Evolutionary conservation across 1,139 yeast species (phyloP).

Genomic region (Hyphopichia buzzinii): DNA sequence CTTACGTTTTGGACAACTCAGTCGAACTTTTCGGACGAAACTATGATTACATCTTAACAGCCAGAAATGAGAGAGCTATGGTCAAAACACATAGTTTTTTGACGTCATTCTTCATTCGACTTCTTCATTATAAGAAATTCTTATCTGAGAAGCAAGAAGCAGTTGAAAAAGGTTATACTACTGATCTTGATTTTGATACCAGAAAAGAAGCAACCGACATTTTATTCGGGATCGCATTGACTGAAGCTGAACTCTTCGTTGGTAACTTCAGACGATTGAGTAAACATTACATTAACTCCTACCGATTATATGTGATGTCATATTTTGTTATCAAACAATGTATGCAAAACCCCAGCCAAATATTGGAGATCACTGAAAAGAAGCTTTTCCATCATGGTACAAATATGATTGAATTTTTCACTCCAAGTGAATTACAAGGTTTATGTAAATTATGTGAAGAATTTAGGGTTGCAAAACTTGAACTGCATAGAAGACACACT

Average conservation of each 20-base stretch:
- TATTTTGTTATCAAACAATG: constrained; percentile 44
- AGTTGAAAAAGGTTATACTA: constrained; percentile 4
- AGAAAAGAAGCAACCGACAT: constrained; percentile 36
- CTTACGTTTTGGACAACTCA: constrained; percentile 44
- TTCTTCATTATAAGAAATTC: constrained; percentile 37
- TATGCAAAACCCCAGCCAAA: constrained; percentile 40
- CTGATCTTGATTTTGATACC: constrained; percentile 19
- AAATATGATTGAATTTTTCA: constrained; percentile 40
- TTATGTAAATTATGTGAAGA: constrained; percentile 42
- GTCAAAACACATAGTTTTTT: constrained; percentile 43
- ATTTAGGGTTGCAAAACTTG: constrained; percentile 39
- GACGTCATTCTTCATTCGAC: constrained; percentile 40
- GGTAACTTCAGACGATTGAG: constrained; percentile 44
- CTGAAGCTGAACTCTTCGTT: constrained; percentile 46
- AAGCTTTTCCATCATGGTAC: constrained; percentile 37
- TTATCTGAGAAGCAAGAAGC: constrained; percentile 1
- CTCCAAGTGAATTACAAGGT: constrained; percentile 35
- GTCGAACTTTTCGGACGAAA: constrained; percentile 43
- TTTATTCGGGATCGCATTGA: constrained; percentile 33
- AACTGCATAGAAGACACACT: constrained; percentile 13
- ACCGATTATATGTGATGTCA: constrained; percentile 42
- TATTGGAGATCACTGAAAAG: constrained; percentile 32
- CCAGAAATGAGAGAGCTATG: constrained; percentile 42
- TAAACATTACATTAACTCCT: constrained; percentile 39
- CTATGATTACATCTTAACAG: constrained; percentile 39